Base-by-base conservation (phyloP, 1,139 yeast genomes). In the Zygoascus meyerae region DNA sequence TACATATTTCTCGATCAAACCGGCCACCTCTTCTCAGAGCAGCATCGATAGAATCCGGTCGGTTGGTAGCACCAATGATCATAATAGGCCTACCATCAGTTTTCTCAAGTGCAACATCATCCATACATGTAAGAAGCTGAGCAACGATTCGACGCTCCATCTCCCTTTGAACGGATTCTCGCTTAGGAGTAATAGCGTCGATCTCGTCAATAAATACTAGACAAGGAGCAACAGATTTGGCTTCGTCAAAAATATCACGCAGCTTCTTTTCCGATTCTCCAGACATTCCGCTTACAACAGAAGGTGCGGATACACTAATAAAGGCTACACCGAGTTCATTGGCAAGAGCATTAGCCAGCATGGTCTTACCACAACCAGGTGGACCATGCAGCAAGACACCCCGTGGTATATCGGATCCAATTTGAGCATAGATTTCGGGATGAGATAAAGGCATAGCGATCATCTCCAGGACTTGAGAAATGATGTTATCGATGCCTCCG, bases 251-350 rank as follows among this genome's bases (percentile, higher is more conserved):
- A 35, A 92, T 73, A 53, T 92, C 98, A 53, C 98, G 73, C 14
- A 92, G 73, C 62, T 90, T 90, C 71, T 92, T 92, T 63, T 94
- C 98, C 50, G 94, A 82, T 65, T 92, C 99, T 40, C 98, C 98
- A n/a, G 96, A 86, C 98, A 92, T 92, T n/a, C 99, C 98, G 49
- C 96, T 86, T 0, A 92, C 97, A 5, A 94, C 87, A 1, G 96
- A 85, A 1, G 98, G 98, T 0, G 99, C 98, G 16, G 95, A 85
- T 1, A 92, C 76, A 43, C 85, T 83, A 28, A 92, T 79, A 60
- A 94, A 92, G 0, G 98, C 97, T 0, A 92, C 95, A 53, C 87
- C 86, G 38, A 92, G 72, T 61, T 92, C 97, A 28, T 96, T 95
- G 1, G 98, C 98, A 36, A 92, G 71, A 0, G 97, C 97, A 65